Evolutionary conservation across 2,329 filamentous ascomycete species (phyloP).

Genomic region (Botryotinia narcissicola): DNA sequence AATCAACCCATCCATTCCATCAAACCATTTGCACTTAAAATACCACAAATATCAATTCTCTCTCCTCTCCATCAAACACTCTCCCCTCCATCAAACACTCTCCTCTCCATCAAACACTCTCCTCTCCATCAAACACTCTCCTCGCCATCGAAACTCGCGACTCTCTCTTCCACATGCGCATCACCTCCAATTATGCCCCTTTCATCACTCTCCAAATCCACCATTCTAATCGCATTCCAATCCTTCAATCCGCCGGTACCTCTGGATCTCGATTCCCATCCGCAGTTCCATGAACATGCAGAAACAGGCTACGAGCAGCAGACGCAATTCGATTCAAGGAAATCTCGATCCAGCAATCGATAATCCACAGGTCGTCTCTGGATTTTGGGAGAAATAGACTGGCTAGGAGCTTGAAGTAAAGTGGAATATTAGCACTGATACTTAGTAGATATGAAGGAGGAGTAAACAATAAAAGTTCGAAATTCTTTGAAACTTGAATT

Average conservation of each 20-base stretch:
- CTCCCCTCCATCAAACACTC: not conserved
- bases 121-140: not conserved
- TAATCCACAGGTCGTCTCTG: not conserved
- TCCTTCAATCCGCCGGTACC: not conserved
- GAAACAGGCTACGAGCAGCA: not conserved
- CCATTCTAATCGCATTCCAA: not conserved
- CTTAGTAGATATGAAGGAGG: too few species aligned
- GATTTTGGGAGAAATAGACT: rapidly evolving
- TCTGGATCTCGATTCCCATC: not conserved
- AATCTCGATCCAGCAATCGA: not conserved
- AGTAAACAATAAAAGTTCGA: too few species aligned
- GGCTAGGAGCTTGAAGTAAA: not conserved
- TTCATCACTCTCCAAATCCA: not conserved
- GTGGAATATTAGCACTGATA: not conserved
- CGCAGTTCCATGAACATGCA: not conserved
- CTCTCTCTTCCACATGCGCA: not conserved
- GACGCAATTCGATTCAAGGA: not conserved
- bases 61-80: not conserved
- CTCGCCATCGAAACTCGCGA: not conserved
- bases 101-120: not conserved
- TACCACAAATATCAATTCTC: rapidly evolving
- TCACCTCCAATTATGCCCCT: not conserved
- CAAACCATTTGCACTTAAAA: rapidly evolving
- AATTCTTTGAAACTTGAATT: too few species aligned
- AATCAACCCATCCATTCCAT: not conserved